Conservation (phyloP, 2,329 filamentous ascomycete genomes). For the Penicillium sp. region DNA sequence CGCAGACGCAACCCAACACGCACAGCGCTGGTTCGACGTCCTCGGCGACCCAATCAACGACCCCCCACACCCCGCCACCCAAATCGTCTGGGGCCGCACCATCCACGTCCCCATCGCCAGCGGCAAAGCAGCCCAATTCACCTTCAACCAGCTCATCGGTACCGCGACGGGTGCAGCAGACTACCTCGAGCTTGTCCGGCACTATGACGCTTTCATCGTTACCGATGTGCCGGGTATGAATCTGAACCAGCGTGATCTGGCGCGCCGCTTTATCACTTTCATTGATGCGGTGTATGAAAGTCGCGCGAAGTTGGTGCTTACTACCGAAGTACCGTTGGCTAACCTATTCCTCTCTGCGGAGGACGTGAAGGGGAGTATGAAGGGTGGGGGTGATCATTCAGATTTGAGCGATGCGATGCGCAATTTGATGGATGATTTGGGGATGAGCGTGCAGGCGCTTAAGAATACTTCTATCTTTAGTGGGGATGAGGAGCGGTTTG, state of each 20-base stretch:
- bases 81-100: conserved; percentile 90
- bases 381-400: conserved; percentile 47
- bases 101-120: conserved; percentile 86
- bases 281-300: conserved; percentile 94
- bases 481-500: conserved; percentile 95
- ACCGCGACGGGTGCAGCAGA: conserved; percentile 89
- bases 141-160: conserved; percentile 89
- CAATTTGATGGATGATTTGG: conserved; percentile 83
- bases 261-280: conserved; percentile 93
- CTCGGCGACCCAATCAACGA: conserved; percentile 79
- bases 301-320: conserved; percentile 88
- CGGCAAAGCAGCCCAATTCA: conserved; percentile 86
- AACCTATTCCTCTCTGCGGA: conserved; percentile 81
- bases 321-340: conserved; percentile 79
- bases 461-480: conserved; percentile 87
- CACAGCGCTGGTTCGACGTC: conserved; percentile 94
- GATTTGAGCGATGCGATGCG: conserved; percentile 72
- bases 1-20: conserved; percentile 74
- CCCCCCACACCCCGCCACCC: conserved; percentile 76
- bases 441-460: conserved; percentile 79
- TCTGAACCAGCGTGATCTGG: conserved; percentile 80
- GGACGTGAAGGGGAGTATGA: conserved; percentile 67
- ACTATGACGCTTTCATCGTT: conserved; percentile 90
- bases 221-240: conserved; percentile 94
- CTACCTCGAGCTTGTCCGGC: conserved; percentile 87